phyloP scores from a whole-genome alignment of 164 flowering plant genomes.

The Liriodendron chinense region DNA sequence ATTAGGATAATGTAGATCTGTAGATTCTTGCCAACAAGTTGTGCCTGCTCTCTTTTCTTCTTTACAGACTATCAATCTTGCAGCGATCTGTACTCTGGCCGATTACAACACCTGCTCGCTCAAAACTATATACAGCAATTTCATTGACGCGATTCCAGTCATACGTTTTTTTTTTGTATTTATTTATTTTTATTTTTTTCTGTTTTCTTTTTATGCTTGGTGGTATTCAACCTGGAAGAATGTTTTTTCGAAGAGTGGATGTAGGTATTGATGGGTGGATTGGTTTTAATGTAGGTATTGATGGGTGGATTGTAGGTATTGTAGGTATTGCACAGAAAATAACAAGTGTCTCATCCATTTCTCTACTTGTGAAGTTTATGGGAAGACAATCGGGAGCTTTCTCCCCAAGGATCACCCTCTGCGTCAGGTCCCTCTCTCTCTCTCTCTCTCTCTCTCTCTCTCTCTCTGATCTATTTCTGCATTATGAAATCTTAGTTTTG shows the following conservation, averaged over 20 bases:
- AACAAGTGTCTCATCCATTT: conserved; percentile 95
- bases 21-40: conserved; percentile 1
- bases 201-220: background rate
- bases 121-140: conserved; percentile 80
- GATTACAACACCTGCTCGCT: conserved; percentile 84
- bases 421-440: conserved; percentile 50
- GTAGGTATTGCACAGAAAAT: conserved; percentile 92
- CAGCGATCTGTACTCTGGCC: conserved; percentile 87
- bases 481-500: no score
- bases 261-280: background rate
- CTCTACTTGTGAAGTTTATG: conserved; percentile 97
- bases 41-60: background rate
- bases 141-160: conserved; percentile 86
- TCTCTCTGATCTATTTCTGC: background rate
- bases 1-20: conserved; percentile 9
- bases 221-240: background rate
- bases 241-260: conserved; percentile 12
- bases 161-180: conserved; percentile 31
- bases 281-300: conserved; percentile 46
- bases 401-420: conserved; percentile 89
- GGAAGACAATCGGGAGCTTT: conserved; percentile 89
- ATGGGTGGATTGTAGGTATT: no score
- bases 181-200: background rate
- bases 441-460: background rate
- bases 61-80: conserved; percentile 68